Percentiles rank a stretch among this genome's conserved stretches.
These are phyloP conservation scores for Passalora sequoiae DNA, from an alignment of 2,329 filamentous ascomycete species.

Conservation along the genomic window DNA sequence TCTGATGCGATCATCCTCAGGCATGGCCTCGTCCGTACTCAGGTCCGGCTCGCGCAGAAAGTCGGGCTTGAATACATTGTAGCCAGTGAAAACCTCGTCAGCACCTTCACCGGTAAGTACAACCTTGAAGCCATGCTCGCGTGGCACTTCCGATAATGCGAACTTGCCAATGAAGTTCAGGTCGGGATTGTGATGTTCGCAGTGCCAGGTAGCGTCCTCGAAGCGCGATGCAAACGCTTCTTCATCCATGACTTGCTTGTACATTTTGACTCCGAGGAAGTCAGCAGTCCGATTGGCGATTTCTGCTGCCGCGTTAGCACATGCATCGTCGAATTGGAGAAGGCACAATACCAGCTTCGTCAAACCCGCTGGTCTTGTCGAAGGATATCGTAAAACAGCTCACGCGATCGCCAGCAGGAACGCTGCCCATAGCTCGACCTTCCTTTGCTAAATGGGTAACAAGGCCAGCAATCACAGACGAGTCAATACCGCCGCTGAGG, in stretches of 20 bases:
- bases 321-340: neutral
- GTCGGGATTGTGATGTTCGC: conserved; percentile 45
- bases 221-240: conserved; percentile 40
- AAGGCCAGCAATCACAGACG: conserved; percentile 54
- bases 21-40: conserved; percentile 23
- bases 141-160: conserved; percentile 45
- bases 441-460: conserved; percentile 48
- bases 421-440: conserved; percentile 45
- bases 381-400: conserved; percentile 53
- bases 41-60: conserved; percentile 48
- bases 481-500: conserved; percentile 55
- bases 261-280: conserved; percentile 44
- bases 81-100: conserved; percentile 54
- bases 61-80: conserved; percentile 44
- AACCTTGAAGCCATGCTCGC: conserved; percentile 48
- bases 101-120: conserved; percentile 36
- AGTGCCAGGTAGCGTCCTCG: conserved; percentile 44
- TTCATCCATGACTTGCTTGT: conserved; percentile 43
- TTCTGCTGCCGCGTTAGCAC: conserved; percentile 16
- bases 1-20: conserved; percentile 20
- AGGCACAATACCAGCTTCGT: conserved; percentile 43
- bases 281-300: conserved; percentile 47
- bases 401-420: conserved; percentile 36
- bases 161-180: conserved; percentile 51
- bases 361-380: conserved; percentile 44